phyloP scores from a whole-genome alignment of 2,329 filamentous ascomycete species.

The Intubia oerlemansii region DNA sequence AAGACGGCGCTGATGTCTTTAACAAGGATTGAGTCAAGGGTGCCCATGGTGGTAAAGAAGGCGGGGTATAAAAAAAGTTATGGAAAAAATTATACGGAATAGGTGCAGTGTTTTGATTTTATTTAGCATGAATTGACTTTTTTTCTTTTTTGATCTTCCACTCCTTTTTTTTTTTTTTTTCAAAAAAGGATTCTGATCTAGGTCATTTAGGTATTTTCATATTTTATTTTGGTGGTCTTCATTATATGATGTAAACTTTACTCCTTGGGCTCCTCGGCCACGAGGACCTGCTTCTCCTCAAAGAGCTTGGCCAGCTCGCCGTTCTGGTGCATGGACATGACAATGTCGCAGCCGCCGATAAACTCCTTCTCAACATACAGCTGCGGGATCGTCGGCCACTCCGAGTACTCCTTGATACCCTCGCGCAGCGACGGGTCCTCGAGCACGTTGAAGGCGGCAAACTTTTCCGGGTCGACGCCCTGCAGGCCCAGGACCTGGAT shows the following conservation, averaged over 20 bases:
- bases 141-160: no score
- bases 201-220: no score
- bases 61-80: no score
- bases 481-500: slow-evolving; percentile 92
- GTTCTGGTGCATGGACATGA: slow-evolving; percentile 93
- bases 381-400: slow-evolving; percentile 97
- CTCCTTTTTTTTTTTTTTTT: no score
- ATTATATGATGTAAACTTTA: no score
- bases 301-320: slow-evolving; percentile 81
- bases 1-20: slow-evolving; percentile 44
- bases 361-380: slow-evolving; percentile 93
- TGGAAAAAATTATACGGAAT: no score
- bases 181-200: no score
- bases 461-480: slow-evolving; percentile 86
- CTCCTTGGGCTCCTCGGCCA: slow-evolving; percentile 25
- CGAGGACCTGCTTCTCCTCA: slow-evolving; percentile 78
- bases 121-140: no score
- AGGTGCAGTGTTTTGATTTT: no score
- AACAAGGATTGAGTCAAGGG: slow-evolving; percentile 19
- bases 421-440: slow-evolving; percentile 73
- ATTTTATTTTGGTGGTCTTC: no score
- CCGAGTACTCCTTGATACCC: slow-evolving; percentile 97
- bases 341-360: slow-evolving; percentile 89
- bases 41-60: no score
- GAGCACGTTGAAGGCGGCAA: slow-evolving; percentile 93